Conservation (phyloP, 331 rosid genomes). For the Rhamnella rubrinervis region DNA sequence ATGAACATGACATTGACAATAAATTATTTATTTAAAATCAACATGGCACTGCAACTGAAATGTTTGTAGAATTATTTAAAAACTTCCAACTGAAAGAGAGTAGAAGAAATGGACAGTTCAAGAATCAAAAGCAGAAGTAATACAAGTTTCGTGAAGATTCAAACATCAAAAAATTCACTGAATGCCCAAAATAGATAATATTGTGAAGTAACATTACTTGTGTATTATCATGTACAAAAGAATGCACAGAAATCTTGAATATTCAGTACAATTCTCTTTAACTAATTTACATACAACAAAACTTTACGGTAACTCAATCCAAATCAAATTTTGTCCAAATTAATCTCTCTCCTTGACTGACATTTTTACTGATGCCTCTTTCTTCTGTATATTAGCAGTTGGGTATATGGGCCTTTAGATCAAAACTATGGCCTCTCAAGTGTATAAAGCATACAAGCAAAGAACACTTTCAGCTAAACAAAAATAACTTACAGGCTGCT, state of each 20-base stretch:
- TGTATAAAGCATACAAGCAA: slow-evolving; percentile 16
- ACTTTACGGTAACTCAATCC: slow-evolving; percentile 1
- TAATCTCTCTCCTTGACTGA: slow-evolving; percentile 7
- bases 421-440: slow-evolving; percentile 42
- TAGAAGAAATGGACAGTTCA: background rate
- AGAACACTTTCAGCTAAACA: background rate
- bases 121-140: background rate
- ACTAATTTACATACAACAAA: slow-evolving; percentile 30
- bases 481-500: too few relatives aligned
- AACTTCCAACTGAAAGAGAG: background rate
- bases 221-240: slow-evolving; percentile 46
- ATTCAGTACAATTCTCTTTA: slow-evolving; percentile 17
- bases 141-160: background rate
- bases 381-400: slow-evolving; percentile 23
- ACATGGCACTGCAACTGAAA: too few relatives aligned
- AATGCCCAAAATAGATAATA: background rate
- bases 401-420: slow-evolving; percentile 23
- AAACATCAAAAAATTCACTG: background rate
- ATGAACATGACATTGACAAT: too few relatives aligned
- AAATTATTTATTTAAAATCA: too few relatives aligned
- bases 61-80: background rate
- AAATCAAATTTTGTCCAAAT: slow-evolving; percentile 3
- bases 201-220: slow-evolving; percentile 11
- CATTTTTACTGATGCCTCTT: slow-evolving; percentile 7
- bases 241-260: slow-evolving; percentile 27